A percentile compares a stretch with the other conserved stretches of the same genome.
phyloP scores from a whole-genome alignment of 2,329 filamentous ascomycete genomes.

The Cryoendolithus antarcticus region DNA sequence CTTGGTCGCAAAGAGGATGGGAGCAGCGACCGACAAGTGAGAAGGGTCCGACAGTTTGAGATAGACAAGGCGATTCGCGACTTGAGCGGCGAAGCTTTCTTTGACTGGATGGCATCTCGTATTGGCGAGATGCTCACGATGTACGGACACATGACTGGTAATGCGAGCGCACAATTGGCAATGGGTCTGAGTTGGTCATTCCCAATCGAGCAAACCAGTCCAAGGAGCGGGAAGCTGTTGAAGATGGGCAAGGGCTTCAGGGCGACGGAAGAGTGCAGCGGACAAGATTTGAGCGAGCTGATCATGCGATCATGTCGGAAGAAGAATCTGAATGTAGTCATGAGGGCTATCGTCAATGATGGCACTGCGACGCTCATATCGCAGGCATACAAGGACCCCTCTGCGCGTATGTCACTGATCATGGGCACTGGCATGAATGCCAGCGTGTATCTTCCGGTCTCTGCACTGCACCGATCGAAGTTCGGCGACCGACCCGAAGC shows the following conservation, averaged over 20 bases:
- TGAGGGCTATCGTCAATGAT: slow-evolving; percentile 54
- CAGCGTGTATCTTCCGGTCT: slow-evolving; percentile 47
- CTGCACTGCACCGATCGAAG: slow-evolving; percentile 41
- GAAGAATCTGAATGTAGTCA: slow-evolving; percentile 41
- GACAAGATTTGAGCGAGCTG: slow-evolving; percentile 46
- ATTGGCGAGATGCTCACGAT: slow-evolving; percentile 43
- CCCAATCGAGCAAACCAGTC: slow-evolving; percentile 52
- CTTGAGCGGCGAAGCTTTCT: slow-evolving; percentile 45
- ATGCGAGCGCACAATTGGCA: slow-evolving; percentile 29
- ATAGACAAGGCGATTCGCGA: slow-evolving; percentile 46
- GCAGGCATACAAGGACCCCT: slow-evolving; percentile 47
- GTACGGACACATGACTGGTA: slow-evolving; percentile 25
- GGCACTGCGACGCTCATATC: slow-evolving; percentile 49
- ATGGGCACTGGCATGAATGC: slow-evolving; percentile 54
- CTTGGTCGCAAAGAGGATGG: slow-evolving; percentile 32
- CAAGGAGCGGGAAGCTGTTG: slow-evolving; percentile 43
- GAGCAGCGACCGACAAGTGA: slow-evolving; percentile 37
- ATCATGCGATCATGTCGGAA: slow-evolving; percentile 47
- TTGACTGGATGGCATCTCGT: slow-evolving; percentile 53
- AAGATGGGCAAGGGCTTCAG: slow-evolving; percentile 55
- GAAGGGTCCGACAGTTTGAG: slow-evolving; percentile 40
- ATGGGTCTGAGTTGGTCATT: slow-evolving; percentile 57
- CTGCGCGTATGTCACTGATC: slow-evolving; percentile 51
- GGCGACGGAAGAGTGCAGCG: slow-evolving; percentile 46
- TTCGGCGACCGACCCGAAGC: slow-evolving; percentile 42